Base-by-base conservation (phyloP, 768 basidiomycete species). In the Collybia nuda region DNA sequence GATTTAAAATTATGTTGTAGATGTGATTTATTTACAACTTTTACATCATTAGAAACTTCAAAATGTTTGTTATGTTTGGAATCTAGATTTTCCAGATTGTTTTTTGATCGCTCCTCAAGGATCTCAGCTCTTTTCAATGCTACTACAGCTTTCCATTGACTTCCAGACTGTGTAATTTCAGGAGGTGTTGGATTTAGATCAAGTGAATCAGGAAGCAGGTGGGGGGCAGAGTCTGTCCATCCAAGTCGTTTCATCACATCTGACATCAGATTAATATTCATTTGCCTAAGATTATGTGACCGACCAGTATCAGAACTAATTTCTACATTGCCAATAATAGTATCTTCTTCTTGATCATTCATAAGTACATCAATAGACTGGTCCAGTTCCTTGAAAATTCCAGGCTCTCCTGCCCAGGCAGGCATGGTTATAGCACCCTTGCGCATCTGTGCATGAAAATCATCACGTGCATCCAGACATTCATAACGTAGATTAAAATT, bases 391-490 rank as follows among this genome's bases (percentile, higher is more conserved):
- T 44, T n/a, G 11, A 26, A 29, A 3, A 17, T n/a, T 6, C 21
- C 32, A 17, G 12, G n/a, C 17, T 44, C 43, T 17, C 26, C 28
- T 1, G 28, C 26, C 45, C 45, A 47, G 11, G 15, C 11, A 38
- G 36, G 45, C 45, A 47, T 17, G 11, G 6, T 45, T 18, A 24
- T 24, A 19, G 21, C n/a, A 9, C 56, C 51, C 15, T 50, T 49
- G n/a, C 53, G 51, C 38, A 63, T 42, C 23, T 51, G 46, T 11
- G 53, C 52, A 29, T 51, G 47, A 40, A 59, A 64, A 53, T 69
- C 64, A 54, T 69, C 68, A 19, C 56, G 17, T 5, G 60, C 68
- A 56, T 68, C 65, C 7, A 55, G 36, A 42, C 68, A 69, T 40
- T 66, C 66, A 50, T 66, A 66, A 7, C 51, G 24, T 5, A 70